These are phyloP conservation scores for Conticribra weissflogii DNA, from an alignment of 108 stramenopile genomes.

Conservation along the genomic window DNA sequence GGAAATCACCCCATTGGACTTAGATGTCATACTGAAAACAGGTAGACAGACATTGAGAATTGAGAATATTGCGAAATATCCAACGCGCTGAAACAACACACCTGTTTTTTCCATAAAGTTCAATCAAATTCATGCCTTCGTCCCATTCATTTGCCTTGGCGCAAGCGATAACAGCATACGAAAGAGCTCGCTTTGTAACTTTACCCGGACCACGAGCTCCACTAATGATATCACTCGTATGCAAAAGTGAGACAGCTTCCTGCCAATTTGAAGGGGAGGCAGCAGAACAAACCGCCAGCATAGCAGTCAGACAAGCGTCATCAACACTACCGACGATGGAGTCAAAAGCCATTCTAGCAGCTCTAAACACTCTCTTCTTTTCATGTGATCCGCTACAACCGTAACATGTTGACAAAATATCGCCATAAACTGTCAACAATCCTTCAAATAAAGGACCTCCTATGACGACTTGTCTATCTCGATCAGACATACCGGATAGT, in stretches of 20 bases:
- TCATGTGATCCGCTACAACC: slow-evolving; percentile 6
- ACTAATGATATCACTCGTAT: slow-evolving; percentile 63
- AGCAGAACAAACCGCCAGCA: slow-evolving; percentile 55
- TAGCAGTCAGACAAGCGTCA: slow-evolving; percentile 64
- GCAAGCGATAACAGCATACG: slow-evolving; percentile 48
- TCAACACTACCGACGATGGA: slow-evolving; percentile 56
- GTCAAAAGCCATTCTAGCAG: slow-evolving; percentile 50
- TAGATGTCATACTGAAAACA: neutral
- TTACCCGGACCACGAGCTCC: slow-evolving; percentile 45
- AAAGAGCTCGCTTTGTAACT: slow-evolving; percentile 56
- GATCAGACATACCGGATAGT: slow-evolving; percentile 19
- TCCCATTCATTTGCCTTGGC: slow-evolving; percentile 55
- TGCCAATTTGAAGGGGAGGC: slow-evolving; percentile 49
- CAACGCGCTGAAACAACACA: too few relatives aligned
- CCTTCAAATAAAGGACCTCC: slow-evolving; percentile 60
- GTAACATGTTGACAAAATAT: too few relatives aligned
- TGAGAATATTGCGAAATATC: too few relatives aligned
- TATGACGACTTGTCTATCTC: slow-evolving; percentile 24
- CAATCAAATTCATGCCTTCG: slow-evolving; percentile 66
- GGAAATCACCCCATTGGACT: slow-evolving; percentile 15
- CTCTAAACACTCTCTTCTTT: slow-evolving; percentile 22
- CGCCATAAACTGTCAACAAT: slow-evolving; percentile 54
- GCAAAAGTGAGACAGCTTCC: slow-evolving; percentile 59
- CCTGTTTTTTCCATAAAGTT: slow-evolving; percentile 54
- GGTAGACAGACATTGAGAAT: neutral